Percentiles rank a stretch among this genome's conserved stretches.
Evolutionary conservation across 306 rosid species (phyloP).

Genomic region (Arachis hypogaea): DNA sequence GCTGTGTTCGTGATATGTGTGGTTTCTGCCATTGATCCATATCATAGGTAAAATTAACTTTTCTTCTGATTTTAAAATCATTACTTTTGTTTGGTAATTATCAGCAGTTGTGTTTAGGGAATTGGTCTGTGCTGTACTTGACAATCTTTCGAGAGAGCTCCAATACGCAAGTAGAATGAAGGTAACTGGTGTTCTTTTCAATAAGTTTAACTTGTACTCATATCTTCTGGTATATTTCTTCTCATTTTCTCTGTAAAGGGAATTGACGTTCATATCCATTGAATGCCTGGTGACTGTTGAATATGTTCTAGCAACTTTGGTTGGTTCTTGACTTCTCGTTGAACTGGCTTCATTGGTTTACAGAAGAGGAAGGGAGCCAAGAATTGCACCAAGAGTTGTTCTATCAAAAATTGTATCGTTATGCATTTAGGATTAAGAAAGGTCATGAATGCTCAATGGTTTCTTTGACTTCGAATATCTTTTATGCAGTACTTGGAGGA

Average conservation of each 20-base stretch:
- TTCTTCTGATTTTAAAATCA: conserved; percentile 23
- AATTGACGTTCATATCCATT: conserved; percentile 27
- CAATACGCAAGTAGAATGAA: conserved; percentile 68
- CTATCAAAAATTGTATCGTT: conserved; percentile 12
- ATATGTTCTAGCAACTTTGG: no score
- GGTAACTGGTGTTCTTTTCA: conserved; percentile 50
- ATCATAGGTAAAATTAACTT: conserved; percentile 65
- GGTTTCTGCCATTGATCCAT: conserved; percentile 82
- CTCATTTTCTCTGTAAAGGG: conserved; percentile 57
- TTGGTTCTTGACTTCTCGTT: no score
- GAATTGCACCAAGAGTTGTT: neutral
- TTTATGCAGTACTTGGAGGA: conserved; percentile 88
- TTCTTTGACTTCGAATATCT: conserved; percentile 23
- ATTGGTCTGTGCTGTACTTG: conserved; percentile 60
- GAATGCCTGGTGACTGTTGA: neutral
- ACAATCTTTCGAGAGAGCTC: conserved; percentile 78
- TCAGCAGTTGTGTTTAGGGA: conserved; percentile 48
- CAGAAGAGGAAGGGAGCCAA: no score
- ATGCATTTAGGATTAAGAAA: neutral
- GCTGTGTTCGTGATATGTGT: conserved; percentile 91
- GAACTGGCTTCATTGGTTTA: no score
- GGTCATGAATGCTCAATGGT: conserved; percentile 19
- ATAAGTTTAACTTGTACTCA: no score
- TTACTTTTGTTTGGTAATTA: conserved; percentile 30
- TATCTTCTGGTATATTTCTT: no score